Conservation (phyloP, 495 filamentous ascomycete genomes). For the Penicillium cosmopolitanum region DNA sequence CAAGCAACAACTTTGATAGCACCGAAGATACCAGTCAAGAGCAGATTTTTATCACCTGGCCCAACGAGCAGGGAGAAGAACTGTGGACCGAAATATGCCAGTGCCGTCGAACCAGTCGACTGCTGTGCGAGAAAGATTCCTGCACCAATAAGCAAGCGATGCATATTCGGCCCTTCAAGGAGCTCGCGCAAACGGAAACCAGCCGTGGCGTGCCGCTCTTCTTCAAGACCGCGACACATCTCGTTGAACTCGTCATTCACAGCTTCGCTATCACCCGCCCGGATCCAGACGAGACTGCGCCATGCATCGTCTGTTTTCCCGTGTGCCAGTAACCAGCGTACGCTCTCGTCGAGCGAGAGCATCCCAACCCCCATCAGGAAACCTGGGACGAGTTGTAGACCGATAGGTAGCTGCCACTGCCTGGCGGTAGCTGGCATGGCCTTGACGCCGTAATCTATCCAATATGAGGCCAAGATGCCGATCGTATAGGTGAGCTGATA, state of each 20-base stretch:
- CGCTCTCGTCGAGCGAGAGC: slow-evolving; percentile 52
- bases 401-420: slow-evolving; percentile 60
- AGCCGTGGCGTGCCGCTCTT: slow-evolving; percentile 45
- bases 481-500: slow-evolving; percentile 59
- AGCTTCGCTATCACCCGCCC: slow-evolving; percentile 37
- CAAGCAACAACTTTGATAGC: slow-evolving; percentile 54
- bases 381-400: slow-evolving; percentile 54
- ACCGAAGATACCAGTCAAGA: slow-evolving; percentile 57
- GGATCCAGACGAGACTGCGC: slow-evolving; percentile 54
- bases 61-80: slow-evolving; percentile 60
- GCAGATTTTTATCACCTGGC: slow-evolving; percentile 37
- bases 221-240: slow-evolving; percentile 47
- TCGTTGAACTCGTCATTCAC: slow-evolving; percentile 50
- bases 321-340: slow-evolving; percentile 54
- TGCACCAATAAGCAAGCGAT: slow-evolving; percentile 43
- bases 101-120: slow-evolving; percentile 56
- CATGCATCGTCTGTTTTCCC: slow-evolving; percentile 46
- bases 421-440: slow-evolving; percentile 55
- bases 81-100: slow-evolving; percentile 58
- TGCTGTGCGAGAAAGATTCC: slow-evolving; percentile 52
- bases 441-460: slow-evolving; percentile 58
- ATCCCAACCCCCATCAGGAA: slow-evolving; percentile 55
- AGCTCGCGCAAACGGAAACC: slow-evolving; percentile 47
- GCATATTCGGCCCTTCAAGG: slow-evolving; percentile 45
- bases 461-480: slow-evolving; percentile 56